A percentile compares a stretch with the other conserved stretches of the same genome.
phyloP scores from a whole-genome alignment of 495 filamentous ascomycete genomes.

The Trichocladium uniseriatum region DNA sequence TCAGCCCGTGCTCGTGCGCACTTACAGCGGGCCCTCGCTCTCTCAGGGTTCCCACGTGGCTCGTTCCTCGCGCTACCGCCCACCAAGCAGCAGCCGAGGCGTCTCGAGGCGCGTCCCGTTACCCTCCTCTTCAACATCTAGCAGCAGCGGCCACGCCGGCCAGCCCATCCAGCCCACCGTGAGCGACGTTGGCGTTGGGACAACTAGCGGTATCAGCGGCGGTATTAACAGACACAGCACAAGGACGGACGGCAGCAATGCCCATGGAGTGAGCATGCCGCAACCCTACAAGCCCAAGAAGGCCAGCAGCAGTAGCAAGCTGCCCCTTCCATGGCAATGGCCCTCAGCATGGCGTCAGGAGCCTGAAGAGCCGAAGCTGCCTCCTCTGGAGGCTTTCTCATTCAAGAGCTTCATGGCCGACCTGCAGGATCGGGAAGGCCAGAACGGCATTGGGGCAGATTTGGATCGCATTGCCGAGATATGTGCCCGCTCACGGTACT shows the following conservation, averaged over 20 bases:
- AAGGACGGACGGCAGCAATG: neutral
- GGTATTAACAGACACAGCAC: neutral
- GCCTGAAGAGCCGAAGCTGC: slow-evolving; percentile 29
- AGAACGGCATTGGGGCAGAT: slow-evolving; percentile 35
- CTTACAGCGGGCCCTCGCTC: slow-evolving; percentile 36
- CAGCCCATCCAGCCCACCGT: slow-evolving; percentile 18
- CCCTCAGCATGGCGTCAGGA: slow-evolving; percentile 10
- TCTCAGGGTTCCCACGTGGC: slow-evolving; percentile 18
- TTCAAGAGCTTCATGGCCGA: slow-evolving; percentile 50
- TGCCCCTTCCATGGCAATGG: slow-evolving; percentile 21
- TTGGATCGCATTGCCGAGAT: slow-evolving; percentile 51
- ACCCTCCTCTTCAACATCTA: slow-evolving; percentile 14
- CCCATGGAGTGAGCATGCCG: slow-evolving; percentile 18
- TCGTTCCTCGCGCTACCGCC: slow-evolving; percentile 14
- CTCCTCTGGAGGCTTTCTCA: slow-evolving; percentile 47
- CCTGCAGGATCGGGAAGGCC: slow-evolving; percentile 25
- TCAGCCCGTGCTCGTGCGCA: slow-evolving; percentile 48
- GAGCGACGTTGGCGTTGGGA: slow-evolving; percentile 17
- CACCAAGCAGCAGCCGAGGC: slow-evolving; percentile 19
- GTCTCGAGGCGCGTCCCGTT: slow-evolving; percentile 23
- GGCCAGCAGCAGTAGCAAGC: slow-evolving; percentile 9
- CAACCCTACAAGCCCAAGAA: slow-evolving; percentile 24
- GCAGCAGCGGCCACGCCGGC: slow-evolving; percentile 9
- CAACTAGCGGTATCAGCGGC: neutral
- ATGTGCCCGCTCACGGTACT: slow-evolving; percentile 46